Evolutionary conservation across 108 stramenopile genomes (phyloP).

Genomic region (Pseudonitzschia multistriata): DNA sequence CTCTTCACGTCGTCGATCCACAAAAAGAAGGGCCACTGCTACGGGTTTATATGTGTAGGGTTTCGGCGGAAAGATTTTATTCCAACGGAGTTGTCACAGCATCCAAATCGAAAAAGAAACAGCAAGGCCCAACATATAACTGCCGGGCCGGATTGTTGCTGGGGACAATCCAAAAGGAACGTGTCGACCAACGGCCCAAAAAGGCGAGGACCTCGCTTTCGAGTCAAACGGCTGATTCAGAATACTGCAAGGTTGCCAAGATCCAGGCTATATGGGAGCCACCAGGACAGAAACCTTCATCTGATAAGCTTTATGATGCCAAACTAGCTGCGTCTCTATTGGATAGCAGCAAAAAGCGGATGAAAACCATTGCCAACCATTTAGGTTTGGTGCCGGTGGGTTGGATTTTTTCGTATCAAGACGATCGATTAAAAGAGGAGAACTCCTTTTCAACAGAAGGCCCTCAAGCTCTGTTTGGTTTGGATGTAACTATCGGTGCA

Average conservation of each 20-base stretch:
- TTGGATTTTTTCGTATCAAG: constrained; percentile 80
- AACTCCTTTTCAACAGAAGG: constrained; percentile 44
- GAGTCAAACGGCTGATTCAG: constrained; percentile 47
- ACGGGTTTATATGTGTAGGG: constrained; percentile 75
- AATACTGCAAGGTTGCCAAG: constrained; percentile 79
- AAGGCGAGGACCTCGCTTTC: constrained; percentile 74
- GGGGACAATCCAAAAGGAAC: constrained; percentile 73
- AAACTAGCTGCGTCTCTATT: neutral
- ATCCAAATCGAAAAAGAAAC: constrained; percentile 10
- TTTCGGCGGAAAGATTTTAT: constrained; percentile 74
- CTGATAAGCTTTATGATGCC: constrained; percentile 25
- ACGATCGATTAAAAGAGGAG: constrained; percentile 43
- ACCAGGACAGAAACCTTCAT: constrained; percentile 25
- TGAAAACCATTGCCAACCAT: constrained; percentile 50
- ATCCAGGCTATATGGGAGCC: constrained; percentile 85
- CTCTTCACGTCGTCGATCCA: constrained; percentile 74
- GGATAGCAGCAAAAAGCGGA: constrained; percentile 24
- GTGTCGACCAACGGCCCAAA: constrained; percentile 47
- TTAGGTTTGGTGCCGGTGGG: constrained; percentile 73
- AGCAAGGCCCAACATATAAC: neutral
- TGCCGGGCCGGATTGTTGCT: constrained; percentile 64
- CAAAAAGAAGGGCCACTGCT: constrained; percentile 63
- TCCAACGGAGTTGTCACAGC: constrained; percentile 44
- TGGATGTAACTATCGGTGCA: constrained; percentile 57
- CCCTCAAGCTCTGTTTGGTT: constrained; percentile 60